phyloP scores from a whole-genome alignment of 768 basidiomycete genomes.

The Boletales sp. region DNA sequence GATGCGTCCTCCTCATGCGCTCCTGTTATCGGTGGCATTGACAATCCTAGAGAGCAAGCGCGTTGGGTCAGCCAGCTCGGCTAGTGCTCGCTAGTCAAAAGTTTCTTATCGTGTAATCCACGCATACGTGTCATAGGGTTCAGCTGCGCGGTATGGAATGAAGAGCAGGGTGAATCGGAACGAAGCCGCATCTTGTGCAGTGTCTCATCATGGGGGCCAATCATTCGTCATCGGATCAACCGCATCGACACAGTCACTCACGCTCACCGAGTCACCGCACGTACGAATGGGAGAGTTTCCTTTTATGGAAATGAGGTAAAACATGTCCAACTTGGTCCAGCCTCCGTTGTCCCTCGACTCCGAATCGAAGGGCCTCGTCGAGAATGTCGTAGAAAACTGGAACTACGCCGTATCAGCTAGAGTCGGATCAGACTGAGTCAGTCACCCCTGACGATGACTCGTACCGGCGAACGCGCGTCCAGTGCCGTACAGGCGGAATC shows the following conservation, averaged over 20 bases:
- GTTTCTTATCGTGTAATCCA: too few relatives aligned
- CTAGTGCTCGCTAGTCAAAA: too few relatives aligned
- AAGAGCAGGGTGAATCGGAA: slow-evolving; percentile 2
- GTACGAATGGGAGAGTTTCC: background rate
- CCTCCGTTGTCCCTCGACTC: background rate
- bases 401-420: too few relatives aligned
- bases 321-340: background rate
- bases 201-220: slow-evolving; percentile 1
- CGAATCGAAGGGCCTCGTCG: background rate
- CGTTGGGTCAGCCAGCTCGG: too few relatives aligned
- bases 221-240: background rate
- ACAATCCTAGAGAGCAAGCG: too few relatives aligned
- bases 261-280: too few relatives aligned
- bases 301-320: background rate
- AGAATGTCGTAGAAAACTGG: too few relatives aligned
- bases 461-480: background rate
- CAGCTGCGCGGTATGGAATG: slow-evolving; percentile 5
- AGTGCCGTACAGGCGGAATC: background rate
- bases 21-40: background rate
- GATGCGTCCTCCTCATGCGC: slow-evolving; percentile 13
- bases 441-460: too few relatives aligned
- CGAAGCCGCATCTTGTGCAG: background rate
- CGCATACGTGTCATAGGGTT: slow-evolving; percentile 15
- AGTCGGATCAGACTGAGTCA: too few relatives aligned
- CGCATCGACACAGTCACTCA: background rate